Percentiles rank a stretch among this genome's conserved stretches.
Evolutionary conservation across 2,329 filamentous ascomycete species (phyloP).

Genomic region (Seiridium cupressi): DNA sequence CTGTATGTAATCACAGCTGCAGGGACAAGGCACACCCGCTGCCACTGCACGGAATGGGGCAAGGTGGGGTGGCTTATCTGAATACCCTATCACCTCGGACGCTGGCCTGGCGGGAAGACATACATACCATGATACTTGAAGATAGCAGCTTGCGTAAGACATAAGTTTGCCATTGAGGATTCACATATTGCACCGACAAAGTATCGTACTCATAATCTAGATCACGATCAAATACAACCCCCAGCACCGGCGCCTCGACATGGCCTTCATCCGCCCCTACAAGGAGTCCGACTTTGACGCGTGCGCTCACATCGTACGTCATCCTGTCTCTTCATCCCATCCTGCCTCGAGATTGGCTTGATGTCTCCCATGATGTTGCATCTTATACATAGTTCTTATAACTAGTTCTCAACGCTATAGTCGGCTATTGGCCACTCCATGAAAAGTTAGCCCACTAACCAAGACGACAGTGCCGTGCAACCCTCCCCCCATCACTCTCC

Average conservation of each 20-base stretch:
- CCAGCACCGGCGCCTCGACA: constrained; percentile 14
- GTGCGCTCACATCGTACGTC: constrained; percentile 37
- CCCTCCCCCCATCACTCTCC: constrained; percentile 41
- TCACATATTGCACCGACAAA: not conserved
- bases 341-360: not conserved
- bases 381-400: too few relatives aligned
- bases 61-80: not conserved
- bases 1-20: not conserved
- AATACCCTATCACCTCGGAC: not conserved
- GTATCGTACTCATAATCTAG: not conserved
- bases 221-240: not conserved
- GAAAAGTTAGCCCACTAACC: not conserved
- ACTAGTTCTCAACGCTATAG: too few relatives aligned
- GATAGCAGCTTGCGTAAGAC: not conserved
- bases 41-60: not conserved
- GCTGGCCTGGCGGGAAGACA: not conserved
- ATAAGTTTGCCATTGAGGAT: not conserved
- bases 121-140: too few relatives aligned
- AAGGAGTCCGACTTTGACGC: constrained; percentile 36
- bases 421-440: not conserved
- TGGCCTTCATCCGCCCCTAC: constrained; percentile 46
- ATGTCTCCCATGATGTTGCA: not conserved
- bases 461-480: constrained; percentile 41
- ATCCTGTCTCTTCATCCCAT: too few relatives aligned
- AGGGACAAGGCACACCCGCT: not conserved